Conservation (phyloP, 257 asterid genomes). For the Anisodus tanguticus region DNA sequence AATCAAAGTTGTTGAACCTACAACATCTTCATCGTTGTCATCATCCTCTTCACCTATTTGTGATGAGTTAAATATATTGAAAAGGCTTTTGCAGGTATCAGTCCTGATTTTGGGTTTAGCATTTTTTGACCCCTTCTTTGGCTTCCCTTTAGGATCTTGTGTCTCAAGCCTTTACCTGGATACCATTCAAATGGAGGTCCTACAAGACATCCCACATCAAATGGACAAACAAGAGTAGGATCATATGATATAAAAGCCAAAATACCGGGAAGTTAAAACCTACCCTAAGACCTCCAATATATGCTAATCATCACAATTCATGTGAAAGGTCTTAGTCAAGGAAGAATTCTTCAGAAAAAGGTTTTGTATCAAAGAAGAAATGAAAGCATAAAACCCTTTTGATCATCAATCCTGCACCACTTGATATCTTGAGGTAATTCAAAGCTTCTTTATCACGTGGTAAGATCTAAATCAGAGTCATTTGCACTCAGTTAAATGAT, state of each 20-base stretch:
- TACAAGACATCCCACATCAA: conserved; percentile 40
- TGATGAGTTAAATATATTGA: conserved; percentile 75
- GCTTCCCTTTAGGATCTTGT: conserved; percentile 71
- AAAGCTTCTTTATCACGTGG: conserved; percentile 82
- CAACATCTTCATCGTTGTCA: conserved; percentile 68
- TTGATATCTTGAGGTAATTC: conserved; percentile 71
- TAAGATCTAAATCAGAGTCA: conserved; percentile 50
- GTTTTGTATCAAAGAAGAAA: conserved; percentile 69
- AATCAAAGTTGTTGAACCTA: conserved; percentile 33
- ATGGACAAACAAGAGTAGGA: neutral
- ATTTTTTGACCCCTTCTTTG: conserved; percentile 66
- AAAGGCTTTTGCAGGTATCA: conserved; percentile 72
- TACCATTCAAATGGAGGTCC: conserved; percentile 73
- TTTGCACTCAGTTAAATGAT: neutral
- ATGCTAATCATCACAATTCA: conserved; percentile 76
- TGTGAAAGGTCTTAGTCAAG: conserved; percentile 70
- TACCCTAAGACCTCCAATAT: conserved; percentile 81
- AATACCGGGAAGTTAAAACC: neutral
- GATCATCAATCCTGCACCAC: conserved; percentile 62
- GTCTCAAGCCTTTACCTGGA: conserved; percentile 74
- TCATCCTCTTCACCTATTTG: conserved; percentile 72
- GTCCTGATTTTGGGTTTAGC: conserved; percentile 66
- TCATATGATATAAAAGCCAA: neutral
- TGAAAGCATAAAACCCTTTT: conserved; percentile 78
- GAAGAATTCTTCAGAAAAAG: conserved; percentile 69